Conservation (phyloP, 2,329 filamentous ascomycete species). For the Intubia oerlemansii region DNA sequence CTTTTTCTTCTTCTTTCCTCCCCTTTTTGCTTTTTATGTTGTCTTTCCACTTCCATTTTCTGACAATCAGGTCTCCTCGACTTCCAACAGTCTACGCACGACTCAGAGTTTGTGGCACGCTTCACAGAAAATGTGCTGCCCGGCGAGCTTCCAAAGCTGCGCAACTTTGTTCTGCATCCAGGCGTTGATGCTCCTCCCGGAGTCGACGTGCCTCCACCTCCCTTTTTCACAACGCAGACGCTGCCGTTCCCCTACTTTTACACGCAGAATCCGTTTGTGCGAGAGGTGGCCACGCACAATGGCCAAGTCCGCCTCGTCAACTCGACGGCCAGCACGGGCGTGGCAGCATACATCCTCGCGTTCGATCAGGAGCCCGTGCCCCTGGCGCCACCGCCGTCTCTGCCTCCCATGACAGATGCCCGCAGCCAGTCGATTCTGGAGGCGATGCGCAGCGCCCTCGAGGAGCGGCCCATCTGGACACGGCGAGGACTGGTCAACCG, state of each 20-base stretch:
- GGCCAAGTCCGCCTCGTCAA: constrained; percentile 32
- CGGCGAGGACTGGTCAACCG: constrained; percentile 61
- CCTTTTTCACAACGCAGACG: constrained; percentile 52
- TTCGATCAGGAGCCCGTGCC: constrained; percentile 40
- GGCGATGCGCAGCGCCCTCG: constrained; percentile 42
- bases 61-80: constrained; percentile 68
- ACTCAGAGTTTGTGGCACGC: constrained; percentile 46
- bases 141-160: constrained; percentile 36
- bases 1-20: not conserved
- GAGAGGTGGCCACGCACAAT: constrained; percentile 32
- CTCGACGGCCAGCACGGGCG: constrained; percentile 32
- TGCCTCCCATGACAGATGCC: constrained; percentile 33
- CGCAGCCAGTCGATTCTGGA: constrained; percentile 42
- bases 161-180: constrained; percentile 44
- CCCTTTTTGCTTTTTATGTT: not conserved
- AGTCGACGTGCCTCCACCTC: constrained; percentile 58
- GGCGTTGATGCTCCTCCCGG: constrained; percentile 34
- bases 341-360: constrained; percentile 35
- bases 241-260: constrained; percentile 65
- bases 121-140: constrained; percentile 52
- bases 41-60: constrained; percentile 18
- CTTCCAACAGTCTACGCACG: constrained; percentile 58
- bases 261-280: constrained; percentile 65
- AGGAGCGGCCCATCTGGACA: constrained; percentile 67
- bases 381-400: constrained; percentile 33